Base-by-base conservation (phyloP, 164 flowering plant species). In the Kingdonia uniflora region DNA sequence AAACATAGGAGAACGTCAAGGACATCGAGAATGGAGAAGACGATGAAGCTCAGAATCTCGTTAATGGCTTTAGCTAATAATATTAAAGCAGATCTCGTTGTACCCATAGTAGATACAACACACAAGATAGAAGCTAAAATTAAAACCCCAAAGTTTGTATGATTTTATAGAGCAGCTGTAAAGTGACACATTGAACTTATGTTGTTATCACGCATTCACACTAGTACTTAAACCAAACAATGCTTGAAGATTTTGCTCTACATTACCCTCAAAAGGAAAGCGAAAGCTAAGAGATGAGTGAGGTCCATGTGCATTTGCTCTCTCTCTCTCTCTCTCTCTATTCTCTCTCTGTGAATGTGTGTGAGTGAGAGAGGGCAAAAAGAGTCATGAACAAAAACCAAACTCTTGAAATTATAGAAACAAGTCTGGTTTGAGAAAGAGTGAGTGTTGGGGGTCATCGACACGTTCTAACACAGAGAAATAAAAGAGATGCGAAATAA, bases 1-100 rank as follows among this genome's bases (percentile, higher is more conserved):
- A 80, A 50, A 62, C 96, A 92, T 0, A 92, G 76, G 4, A 85
- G 13, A 24, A 77, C 61, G 57, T 92, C 98, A 2, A 88, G 48
- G 14, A 92, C 56, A 65, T 92, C 98, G 0, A 92, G 73, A 16
- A 78, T 3, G 21, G 66, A 70, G 70, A 92, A 92, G 40, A 92
- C 74, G 1, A 88, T 4, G 65, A 92, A 76, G 71, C 98, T 85
- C 24, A 82, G 25, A 7, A 76, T 68, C 21, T 87, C 80, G 60
- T 76, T 80, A 0, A 76, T 2, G 2, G 73, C 51, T 26, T 73
- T 65, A 5, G 83, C 89, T 0, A 66, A 48, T 42, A 74, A n/a
- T 4, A 44, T 55, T 16, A 77, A 37, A 15, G 63, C 74, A 14
- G 60, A 57, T 60, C 51, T 74, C 1, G 67, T 22, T 11, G 59